Base-by-base conservation (phyloP, 202 grass and related monocot genomes). In the Sporobolus alterniflorus region DNA sequence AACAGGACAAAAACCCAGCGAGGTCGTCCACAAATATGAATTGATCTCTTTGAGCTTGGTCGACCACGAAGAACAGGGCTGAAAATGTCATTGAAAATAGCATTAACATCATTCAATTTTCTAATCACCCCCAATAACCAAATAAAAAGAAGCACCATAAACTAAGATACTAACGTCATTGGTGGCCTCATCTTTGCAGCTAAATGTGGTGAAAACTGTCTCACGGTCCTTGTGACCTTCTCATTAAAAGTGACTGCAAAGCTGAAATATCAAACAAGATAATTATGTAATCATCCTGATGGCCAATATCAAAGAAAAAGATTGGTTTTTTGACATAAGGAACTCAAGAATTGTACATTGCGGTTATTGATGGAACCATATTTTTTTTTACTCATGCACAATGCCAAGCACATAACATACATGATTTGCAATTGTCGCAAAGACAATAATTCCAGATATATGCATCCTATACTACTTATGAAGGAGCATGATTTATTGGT, bases 161-260 rank as follows among this genome's bases (percentile, higher is more conserved):
- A 41, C 24, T 73, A 85, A 74, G 56, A 61, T 47, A 59, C 89
- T 77, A 59, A 91, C 91, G 69, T 87, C 75, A 93, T 88, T 0
- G 89, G 93, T 69, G 96, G 96, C 36, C 93, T 94, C 89, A 99
- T 85, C 75, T 99, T 99, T 84, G 91, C 89, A 92, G 96, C 96
- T 85, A 99, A 86, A 85, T 96, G 86, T 81, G 96, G 93, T 81
- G 96, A 99, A 80, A 96, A 87, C 30, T 89, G 93, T 56, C 91
- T 84, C 17, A 96, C 78, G 0, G 88, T 94, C 78, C 91, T 76
- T 65, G 91, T 99, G 50, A 94, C 88, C 77, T 94, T 99, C 72
- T 99, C 93, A 64, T 93, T 96, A 72, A 99, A 99, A 90, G 93
- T 90, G 60, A 96, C 88, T 48, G 93, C 93, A 51, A 99, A 96